phyloP scores from a whole-genome alignment of 1,284 basidiomycete species.

The Apiotrichum gamsii region DNA sequence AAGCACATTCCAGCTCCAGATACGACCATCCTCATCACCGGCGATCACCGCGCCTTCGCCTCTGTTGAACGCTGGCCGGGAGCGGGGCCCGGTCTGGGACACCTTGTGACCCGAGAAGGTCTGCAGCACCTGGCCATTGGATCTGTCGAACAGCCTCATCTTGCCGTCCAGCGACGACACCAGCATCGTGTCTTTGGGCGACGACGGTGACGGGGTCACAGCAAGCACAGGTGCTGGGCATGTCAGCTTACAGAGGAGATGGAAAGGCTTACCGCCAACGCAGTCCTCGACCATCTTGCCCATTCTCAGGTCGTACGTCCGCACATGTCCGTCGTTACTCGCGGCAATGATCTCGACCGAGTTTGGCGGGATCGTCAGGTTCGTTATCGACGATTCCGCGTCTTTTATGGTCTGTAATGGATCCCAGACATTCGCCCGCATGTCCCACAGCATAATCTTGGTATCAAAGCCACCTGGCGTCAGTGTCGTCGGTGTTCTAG shows the following conservation, averaged over 20 bases:
- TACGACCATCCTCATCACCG: conserved; percentile 79
- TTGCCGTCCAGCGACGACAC: conserved; percentile 77
- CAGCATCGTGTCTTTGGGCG: conserved; percentile 68
- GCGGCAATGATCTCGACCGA: conserved; percentile 65
- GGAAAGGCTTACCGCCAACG: conserved; percentile 68
- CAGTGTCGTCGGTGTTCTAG: background rate
- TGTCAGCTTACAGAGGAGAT: background rate
- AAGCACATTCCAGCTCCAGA: conserved; percentile 90
- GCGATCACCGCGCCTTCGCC: conserved; percentile 74
- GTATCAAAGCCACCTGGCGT: conserved; percentile 57
- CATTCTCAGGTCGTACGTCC: conserved; percentile 88
- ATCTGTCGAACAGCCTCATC: conserved; percentile 75
- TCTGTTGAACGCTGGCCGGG: conserved; percentile 73
- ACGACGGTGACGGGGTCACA: conserved; percentile 54
- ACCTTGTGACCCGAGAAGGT: conserved; percentile 66
- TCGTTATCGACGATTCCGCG: conserved; percentile 80
- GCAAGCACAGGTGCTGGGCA: conserved; percentile 70
- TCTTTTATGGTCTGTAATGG: conserved; percentile 90
- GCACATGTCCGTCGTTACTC: conserved; percentile 82
- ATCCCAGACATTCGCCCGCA: conserved; percentile 68
- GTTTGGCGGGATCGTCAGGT: conserved; percentile 58
- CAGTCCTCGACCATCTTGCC: conserved; percentile 83
- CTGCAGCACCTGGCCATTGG: conserved; percentile 76
- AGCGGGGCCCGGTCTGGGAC: conserved; percentile 55
- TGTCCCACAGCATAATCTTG: conserved; percentile 81